Conservation (phyloP, 176 grass and related monocot genomes). For the Aegilops umbellulata region DNA sequence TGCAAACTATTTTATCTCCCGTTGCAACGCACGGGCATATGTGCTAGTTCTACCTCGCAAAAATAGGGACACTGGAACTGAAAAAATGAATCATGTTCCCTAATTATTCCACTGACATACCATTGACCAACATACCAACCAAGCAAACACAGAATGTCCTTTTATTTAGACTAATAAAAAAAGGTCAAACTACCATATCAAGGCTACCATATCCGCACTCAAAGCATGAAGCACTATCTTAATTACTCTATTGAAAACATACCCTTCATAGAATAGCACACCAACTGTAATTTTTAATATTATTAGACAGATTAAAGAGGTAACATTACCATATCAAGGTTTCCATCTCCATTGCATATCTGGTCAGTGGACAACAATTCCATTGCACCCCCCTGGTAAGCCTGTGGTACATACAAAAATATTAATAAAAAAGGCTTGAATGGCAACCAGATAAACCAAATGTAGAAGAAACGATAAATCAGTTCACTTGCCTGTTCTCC, state of each 20-base stretch:
- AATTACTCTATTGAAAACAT: neutral
- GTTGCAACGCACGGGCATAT: too few relatives aligned
- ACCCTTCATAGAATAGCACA: neutral
- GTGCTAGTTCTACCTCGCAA: neutral
- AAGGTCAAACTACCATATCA: constrained; percentile 44
- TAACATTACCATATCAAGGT: constrained; percentile 56
- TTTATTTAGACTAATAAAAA: neutral
- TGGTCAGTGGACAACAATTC: constrained; percentile 42
- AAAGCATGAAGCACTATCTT: neutral
- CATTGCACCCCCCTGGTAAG: constrained; percentile 52
- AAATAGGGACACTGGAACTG: constrained; percentile 10
- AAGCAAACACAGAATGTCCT: neutral
- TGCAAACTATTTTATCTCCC: too few relatives aligned
- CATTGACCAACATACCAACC: neutral
- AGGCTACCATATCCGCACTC: constrained; percentile 22
- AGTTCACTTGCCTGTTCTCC: constrained; percentile 49
- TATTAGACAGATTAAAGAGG: constrained; percentile 6
- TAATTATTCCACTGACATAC: neutral
- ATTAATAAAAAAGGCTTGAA: constrained; percentile 5
- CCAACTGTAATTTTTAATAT: neutral
- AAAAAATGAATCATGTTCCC: neutral
- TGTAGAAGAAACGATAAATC: constrained; percentile 1
- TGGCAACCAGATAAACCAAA: neutral
- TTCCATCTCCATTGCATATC: constrained; percentile 24
- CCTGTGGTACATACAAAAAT: constrained; percentile 36